A percentile compares a stretch with the other conserved stretches of the same genome.
Evolutionary conservation across 768 basidiomycete species (phyloP).

Genomic region (Saitozyma sp.): DNA sequence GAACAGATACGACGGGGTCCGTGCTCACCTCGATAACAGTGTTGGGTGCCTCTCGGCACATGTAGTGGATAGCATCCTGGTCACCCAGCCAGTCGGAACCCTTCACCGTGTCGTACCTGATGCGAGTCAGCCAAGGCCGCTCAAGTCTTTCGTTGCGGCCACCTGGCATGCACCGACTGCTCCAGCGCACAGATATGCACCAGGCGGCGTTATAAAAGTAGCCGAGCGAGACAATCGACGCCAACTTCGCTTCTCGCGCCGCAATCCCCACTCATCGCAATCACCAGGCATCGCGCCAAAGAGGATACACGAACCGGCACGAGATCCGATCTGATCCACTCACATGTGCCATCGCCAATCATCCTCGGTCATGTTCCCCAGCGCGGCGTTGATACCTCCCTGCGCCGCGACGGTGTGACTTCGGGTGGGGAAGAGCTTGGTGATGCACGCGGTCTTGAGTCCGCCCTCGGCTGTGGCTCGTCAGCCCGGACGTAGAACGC

Average conservation of each 20-base stretch:
- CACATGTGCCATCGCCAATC: slow-evolving; percentile 99
- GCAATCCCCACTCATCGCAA: too few species aligned
- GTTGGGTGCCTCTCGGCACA: slow-evolving; percentile 95
- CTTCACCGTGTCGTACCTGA: slow-evolving; percentile 68
- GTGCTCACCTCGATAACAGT: slow-evolving; percentile 79
- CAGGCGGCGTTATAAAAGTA: too few species aligned
- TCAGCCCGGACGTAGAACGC: slow-evolving; percentile 6
- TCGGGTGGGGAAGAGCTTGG: slow-evolving; percentile 96
- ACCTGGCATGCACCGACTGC: too few species aligned
- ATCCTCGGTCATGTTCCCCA: slow-evolving; percentile 95
- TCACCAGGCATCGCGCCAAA: too few species aligned
- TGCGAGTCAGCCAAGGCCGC: not conserved
- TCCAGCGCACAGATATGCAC: too few species aligned
- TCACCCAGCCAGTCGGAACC: slow-evolving; percentile 99
- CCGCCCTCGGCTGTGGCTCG: slow-evolving; percentile 75
- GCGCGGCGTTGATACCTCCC: slow-evolving; percentile 88
- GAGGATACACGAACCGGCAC: too few species aligned
- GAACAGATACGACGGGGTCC: not conserved
- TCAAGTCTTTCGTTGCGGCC: too few species aligned
- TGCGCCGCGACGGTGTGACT: slow-evolving; percentile 99
- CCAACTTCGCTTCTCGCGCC: too few species aligned
- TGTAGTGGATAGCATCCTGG: slow-evolving; percentile 99
- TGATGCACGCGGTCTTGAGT: slow-evolving; percentile 98
- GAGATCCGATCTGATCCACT: slow-evolving; percentile 3
- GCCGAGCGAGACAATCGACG: too few species aligned